Percentiles rank a stretch among this genome's conserved stretches.
phyloP scores from a whole-genome alignment of 2,329 filamentous ascomycete genomes.

The Mariannaea elegans region DNA sequence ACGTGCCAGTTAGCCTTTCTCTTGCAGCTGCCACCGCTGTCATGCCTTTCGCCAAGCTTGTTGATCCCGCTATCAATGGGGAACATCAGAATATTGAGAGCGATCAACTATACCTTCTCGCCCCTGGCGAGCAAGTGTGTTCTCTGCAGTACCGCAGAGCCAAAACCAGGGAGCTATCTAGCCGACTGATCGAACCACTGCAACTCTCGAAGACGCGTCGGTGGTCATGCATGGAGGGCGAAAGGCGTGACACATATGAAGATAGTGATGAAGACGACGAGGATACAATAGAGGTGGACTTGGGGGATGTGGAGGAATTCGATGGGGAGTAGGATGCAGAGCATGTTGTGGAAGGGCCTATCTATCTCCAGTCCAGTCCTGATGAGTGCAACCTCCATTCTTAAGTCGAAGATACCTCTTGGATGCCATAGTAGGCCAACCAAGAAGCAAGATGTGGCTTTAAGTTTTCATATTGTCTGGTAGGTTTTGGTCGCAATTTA shows the following conservation, averaged over 20 bases:
- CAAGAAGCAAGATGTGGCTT: too few relatives aligned
- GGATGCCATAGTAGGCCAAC: too few relatives aligned
- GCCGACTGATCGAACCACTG: not conserved
- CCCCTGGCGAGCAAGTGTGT: conserved; percentile 1
- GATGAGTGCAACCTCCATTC: not conserved
- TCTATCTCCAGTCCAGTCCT: not conserved
- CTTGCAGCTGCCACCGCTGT: not conserved
- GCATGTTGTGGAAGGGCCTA: not conserved
- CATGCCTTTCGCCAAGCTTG: not conserved
- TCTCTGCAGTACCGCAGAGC: not conserved
- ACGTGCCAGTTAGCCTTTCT: not conserved
- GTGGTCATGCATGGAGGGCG: conserved; percentile 3
- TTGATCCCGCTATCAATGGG: not conserved
- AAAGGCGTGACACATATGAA: not conserved
- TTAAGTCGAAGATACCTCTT: too few relatives aligned
- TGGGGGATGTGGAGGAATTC: not conserved
- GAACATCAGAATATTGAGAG: not conserved
- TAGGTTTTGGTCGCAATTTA: not conserved
- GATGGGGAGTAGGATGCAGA: not conserved
- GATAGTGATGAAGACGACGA: not conserved
- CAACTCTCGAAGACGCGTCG: not conserved
- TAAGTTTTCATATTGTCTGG: too few relatives aligned
- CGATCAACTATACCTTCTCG: not conserved
- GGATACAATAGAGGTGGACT: not conserved
- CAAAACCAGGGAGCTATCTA: not conserved